Evolutionary conservation across 306 rosid species (phyloP), one percentile per base, ranked within the genome.

Genomic region (Trichosanthes truncata): DNA sequence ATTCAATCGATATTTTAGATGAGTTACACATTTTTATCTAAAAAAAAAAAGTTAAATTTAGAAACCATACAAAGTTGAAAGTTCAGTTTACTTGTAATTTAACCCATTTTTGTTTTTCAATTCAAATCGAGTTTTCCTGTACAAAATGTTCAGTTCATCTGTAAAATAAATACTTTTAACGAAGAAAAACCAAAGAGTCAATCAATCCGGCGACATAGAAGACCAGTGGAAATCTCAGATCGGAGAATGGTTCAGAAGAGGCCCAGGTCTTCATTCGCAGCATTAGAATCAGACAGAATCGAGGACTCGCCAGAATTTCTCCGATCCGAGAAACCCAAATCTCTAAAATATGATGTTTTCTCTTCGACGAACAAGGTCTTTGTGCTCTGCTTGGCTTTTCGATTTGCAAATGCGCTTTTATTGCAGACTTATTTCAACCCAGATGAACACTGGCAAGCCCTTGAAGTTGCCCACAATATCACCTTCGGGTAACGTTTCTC

Each of bases 391-490:
- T 85, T 95, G 82, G 91, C 83, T 15, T 93, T 95, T 85, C 97
- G 97, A 75, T 78, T 93, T 23, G 78, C 81, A 74, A 95, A 95
- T 84, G 87, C 99, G 25, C 49, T 95, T 49, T 74, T 93, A 43
- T 85, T 95, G 66, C 97, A 90, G 90, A 92, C 86, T 41, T 90
- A 91, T 81, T 95, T 95, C 91, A 95, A 91, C 80, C 99, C 97
- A 7, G 99, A 95, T 84, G 99, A 95, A 87, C 96, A 93, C 78
- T 93, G 99, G 97, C 99, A 95, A 52, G 91, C 96, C 48, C 97
- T 93, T 11, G 97, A 95, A 80, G 97, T 92, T 35, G 97, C 97
- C n/a, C 99, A 95, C 81, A 84, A 84, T 60, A 82, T 95, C 84
- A 86, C 88, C 31, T 95, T 91, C 29, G 99, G 97, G 93, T 91